Base-by-base conservation (phyloP, 1,284 basidiomycete species). In the Mycena sp. region DNA sequence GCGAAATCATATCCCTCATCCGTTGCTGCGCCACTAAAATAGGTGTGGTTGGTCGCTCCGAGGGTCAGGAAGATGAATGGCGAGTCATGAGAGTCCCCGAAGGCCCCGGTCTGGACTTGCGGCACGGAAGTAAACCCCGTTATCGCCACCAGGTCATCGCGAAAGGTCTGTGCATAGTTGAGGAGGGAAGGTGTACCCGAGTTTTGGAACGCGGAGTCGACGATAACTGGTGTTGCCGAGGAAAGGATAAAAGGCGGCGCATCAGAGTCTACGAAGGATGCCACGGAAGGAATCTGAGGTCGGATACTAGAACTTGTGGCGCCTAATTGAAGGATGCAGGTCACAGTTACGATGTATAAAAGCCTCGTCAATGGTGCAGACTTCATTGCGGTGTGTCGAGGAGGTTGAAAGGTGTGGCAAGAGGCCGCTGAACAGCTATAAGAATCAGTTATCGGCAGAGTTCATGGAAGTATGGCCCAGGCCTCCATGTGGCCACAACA, bases 1-100 rank as follows among this genome's bases (percentile, higher is more conserved):
- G 51, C 38, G 56, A 79, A 74, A 40, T 76, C 71, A 50, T 79
- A 79, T 4, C 72, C 78, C 54, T 80, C 78, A 1, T 45, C 69
- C 4, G 77, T 79, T 6, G 70, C 30, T 19, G 35, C 10, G 6
- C 78, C 78, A 35, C 72, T 75, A 67, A 73, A 74, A 37, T 74
- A 67, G 1, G 63, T 70, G 58, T 76, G 70, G 32, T 71, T 71
- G 14, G 69, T 62, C 3, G 67, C 43, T 38, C 23, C 61, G 1
- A 73, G 66, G 10, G 73, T 71, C 29, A 78, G 68, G 35, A 76
- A 32, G 35, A 77, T 70, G 32, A 25, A 41, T 7, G 70, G 50
- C 16, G 59, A 28, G 26, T 37, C 19, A 38, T 26, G 25, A 25
- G 52, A 37, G 25, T 23, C n/a, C 9, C 21, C 4, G 25, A 60